phyloP scores from a whole-genome alignment of 2,329 filamentous ascomycete species.

The Fusarium sp. region DNA sequence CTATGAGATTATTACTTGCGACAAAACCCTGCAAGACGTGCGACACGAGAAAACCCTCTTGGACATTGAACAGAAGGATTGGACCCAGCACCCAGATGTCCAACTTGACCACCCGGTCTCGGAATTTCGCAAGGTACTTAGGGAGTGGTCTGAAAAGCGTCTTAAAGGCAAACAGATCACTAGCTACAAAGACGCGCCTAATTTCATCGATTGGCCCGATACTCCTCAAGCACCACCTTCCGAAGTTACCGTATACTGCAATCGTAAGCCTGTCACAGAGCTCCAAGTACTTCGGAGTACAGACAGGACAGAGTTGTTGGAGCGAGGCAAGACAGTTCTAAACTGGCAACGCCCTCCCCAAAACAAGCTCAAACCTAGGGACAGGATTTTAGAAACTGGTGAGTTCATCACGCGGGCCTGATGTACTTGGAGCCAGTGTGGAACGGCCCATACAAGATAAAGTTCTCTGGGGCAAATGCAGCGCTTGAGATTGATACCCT shows the following conservation, averaged over 20 bases:
- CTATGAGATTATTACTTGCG: conserved; percentile 55
- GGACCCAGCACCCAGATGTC: conserved; percentile 51
- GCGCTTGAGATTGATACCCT: too few relatives aligned
- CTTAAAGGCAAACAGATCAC: conserved; percentile 13
- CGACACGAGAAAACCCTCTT: conserved; percentile 42
- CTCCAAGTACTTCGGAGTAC: not conserved
- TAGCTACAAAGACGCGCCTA: conserved; percentile 30
- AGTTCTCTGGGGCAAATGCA: too few relatives aligned
- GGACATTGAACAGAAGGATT: conserved; percentile 39
- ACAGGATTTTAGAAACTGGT: conserved; percentile 18
- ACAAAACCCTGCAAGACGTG: conserved; percentile 39
- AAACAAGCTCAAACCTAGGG: conserved; percentile 10
- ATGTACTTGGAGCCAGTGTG: not conserved
- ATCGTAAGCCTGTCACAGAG: conserved; percentile 2
- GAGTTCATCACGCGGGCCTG: not conserved
- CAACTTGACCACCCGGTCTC: conserved; percentile 49
- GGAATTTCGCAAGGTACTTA: conserved; percentile 45
- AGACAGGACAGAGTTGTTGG: not conserved
- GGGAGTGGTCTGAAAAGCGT: conserved; percentile 44
- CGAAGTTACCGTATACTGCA: not conserved
- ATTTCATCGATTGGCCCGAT: conserved; percentile 46
- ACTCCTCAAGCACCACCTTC: not conserved
- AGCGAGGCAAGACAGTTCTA: conserved; percentile 22
- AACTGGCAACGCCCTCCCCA: conserved; percentile 32
- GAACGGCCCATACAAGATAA: not conserved